Base-by-base conservation (phyloP, 331 rosid genomes). In the Rhamnella rubrinervis region DNA sequence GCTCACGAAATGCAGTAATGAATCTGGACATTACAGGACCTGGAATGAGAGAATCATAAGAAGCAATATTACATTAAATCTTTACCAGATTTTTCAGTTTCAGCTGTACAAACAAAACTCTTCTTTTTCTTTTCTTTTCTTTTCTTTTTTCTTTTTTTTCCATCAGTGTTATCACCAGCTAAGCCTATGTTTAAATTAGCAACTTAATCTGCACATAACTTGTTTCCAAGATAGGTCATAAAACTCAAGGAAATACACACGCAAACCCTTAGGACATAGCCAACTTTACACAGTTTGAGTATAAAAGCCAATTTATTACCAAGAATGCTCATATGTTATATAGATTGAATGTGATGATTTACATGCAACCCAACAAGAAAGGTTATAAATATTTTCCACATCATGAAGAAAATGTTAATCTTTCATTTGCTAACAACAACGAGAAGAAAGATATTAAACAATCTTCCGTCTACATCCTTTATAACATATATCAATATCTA, bases 11-110 rank as follows among this genome's bases (percentile, higher is more conserved):
- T 77, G 93, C 75, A 23, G 76, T 64, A 75, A 87, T 82, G 61
- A 91, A 95, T 82, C 86, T 95, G 72, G 97, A 85, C 78, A 91
- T 77, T 53, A 95, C 97, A 14, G 97, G 98, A 72, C 98, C 98
- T 95, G 88, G 50, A 76, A 73, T 69, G 80, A 75, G 77, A 55
- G 20, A 73, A 67, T 31, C 61, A 58, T 5, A 57, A 67, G 53
- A 59, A 74, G 64, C 63, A 66, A 72, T 66, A 68, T 76, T 76
- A 74, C 61, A 78, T 15, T 26, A 31, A 31, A 14, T 63, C 51
- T 68, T 71, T 67, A 75, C 71, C 75, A 46, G 28, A 51, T 71
- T 17, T 59, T 55, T 35, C 76, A 35, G 55, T 40, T 65, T 55
- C 18, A 62, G 68, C 67, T 63, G 64, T 18, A 21, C 35, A 66